phyloP scores from a whole-genome alignment of 495 filamentous ascomycete species.

The Diplogelasinospora grovesii region DNA sequence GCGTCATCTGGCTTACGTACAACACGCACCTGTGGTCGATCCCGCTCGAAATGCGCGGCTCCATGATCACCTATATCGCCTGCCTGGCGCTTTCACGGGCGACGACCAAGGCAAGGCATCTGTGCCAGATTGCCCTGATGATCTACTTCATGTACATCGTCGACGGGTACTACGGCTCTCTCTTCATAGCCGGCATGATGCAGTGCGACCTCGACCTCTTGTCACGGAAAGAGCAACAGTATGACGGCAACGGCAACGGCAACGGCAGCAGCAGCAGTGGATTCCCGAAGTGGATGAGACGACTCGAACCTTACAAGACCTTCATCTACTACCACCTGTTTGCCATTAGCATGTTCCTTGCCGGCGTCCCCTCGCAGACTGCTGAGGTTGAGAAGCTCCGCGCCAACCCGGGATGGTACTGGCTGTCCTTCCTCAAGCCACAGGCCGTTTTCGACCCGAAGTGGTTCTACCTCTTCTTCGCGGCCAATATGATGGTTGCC shows the following conservation, averaged over 20 bases:
- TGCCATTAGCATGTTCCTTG: slow-evolving; percentile 34
- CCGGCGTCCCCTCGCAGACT: slow-evolving; percentile 42
- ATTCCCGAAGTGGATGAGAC: slow-evolving; percentile 33
- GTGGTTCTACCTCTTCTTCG: slow-evolving; percentile 44
- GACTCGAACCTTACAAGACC: slow-evolving; percentile 37
- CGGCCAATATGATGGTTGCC: slow-evolving; percentile 49
- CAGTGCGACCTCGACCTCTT: slow-evolving; percentile 45
- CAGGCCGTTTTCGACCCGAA: slow-evolving; percentile 49
- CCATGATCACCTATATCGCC: slow-evolving; percentile 41
- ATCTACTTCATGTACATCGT: slow-evolving; percentile 41
- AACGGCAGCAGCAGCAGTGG: slow-evolving; percentile 7
- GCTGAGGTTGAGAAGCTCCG: slow-evolving; percentile 28
- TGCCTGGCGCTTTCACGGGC: slow-evolving; percentile 36
- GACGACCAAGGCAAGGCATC: slow-evolving; percentile 27
- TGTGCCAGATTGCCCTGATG: slow-evolving; percentile 25
- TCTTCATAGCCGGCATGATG: slow-evolving; percentile 45
- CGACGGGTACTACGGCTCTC: slow-evolving; percentile 39
- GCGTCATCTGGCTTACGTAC: slow-evolving; percentile 25
- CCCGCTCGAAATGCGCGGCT: slow-evolving; percentile 36
- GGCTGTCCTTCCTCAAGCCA: slow-evolving; percentile 41
- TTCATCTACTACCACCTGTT: slow-evolving; percentile 44
- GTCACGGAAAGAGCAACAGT: slow-evolving; percentile 21
- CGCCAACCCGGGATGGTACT: slow-evolving; percentile 39
- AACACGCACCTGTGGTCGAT: slow-evolving; percentile 40
- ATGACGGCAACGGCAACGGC: too few species aligned